Evolutionary conservation across 2,329 filamentous ascomycete species (phyloP).

Genomic region (Coniochaeta ligniaria): DNA sequence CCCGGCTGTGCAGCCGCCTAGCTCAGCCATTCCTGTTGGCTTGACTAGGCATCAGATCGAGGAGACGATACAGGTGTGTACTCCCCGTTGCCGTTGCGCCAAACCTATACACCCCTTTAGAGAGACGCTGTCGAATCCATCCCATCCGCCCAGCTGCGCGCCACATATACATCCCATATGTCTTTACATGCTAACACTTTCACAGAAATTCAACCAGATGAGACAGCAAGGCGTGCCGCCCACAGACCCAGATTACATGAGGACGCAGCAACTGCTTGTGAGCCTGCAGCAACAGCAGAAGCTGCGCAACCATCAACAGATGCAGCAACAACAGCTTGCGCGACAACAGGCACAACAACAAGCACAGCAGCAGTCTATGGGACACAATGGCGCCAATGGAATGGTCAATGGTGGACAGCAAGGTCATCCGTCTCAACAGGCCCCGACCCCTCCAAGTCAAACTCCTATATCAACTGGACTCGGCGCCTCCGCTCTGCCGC

Average conservation of each 20-base stretch:
- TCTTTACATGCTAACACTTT: background rate
- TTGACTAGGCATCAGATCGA: constrained; percentile 73
- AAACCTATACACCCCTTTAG: background rate
- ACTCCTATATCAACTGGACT: constrained; percentile 22
- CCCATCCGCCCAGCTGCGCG: background rate
- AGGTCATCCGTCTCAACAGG: constrained; percentile 29
- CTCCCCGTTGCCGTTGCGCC: background rate
- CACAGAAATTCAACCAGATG: constrained; percentile 82
- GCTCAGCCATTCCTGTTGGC: constrained; percentile 54
- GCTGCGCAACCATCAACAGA: constrained; percentile 45
- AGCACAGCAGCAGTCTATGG: constrained; percentile 22
- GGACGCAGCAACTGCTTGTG: constrained; percentile 67
- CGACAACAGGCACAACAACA: constrained; percentile 26
- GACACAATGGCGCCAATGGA: constrained; percentile 51
- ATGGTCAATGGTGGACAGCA: constrained; percentile 41
- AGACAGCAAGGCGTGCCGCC: constrained; percentile 74
- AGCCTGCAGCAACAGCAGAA: constrained; percentile 62
- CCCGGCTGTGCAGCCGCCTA: constrained; percentile 60
- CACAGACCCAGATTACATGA: constrained; percentile 81
- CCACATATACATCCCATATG: background rate
- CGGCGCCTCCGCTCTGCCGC: constrained; percentile 30
- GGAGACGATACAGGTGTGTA: constrained; percentile 60
- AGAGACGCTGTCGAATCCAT: background rate
- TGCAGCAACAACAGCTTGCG: constrained; percentile 30
- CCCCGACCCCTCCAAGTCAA: constrained; percentile 23